Evolutionary conservation across 176 grass and related monocot genomes (phyloP).

Genomic region (Musa troglodytarum): DNA sequence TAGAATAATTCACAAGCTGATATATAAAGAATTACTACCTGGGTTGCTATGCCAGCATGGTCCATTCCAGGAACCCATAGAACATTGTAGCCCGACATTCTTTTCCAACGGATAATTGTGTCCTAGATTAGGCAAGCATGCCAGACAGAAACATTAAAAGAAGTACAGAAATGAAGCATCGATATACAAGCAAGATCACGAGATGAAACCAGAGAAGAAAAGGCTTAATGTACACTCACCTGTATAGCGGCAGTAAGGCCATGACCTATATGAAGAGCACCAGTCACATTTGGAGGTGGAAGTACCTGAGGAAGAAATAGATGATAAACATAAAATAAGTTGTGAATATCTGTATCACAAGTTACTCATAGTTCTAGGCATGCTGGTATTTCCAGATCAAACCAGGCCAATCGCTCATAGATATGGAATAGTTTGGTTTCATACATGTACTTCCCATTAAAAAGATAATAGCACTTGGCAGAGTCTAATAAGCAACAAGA

Average conservation of each 20-base stretch:
- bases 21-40: constrained; percentile 38
- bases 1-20: neutral
- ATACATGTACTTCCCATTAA: no score
- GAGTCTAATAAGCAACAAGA: neutral
- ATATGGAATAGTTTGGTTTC: no score
- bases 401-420: neutral
- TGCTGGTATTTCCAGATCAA: neutral
- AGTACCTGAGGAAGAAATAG: constrained; percentile 32
- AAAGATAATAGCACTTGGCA: neutral
- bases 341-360: neutral
- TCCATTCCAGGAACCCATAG: constrained; percentile 90
- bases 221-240: constrained; percentile 26
- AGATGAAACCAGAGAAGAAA: neutral
- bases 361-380: neutral
- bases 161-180: constrained; percentile 3
- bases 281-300: constrained; percentile 84
- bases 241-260: constrained; percentile 68
- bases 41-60: constrained; percentile 95
- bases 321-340: neutral
- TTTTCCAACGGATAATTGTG: constrained; percentile 70
- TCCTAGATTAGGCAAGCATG: constrained; percentile 45
- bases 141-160: neutral
- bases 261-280: constrained; percentile 80
- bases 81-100: constrained; percentile 90
- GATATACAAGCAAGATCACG: constrained; percentile 3